Base-by-base conservation (phyloP, 2,329 filamentous ascomycete species). In the Alternaria sp. region DNA sequence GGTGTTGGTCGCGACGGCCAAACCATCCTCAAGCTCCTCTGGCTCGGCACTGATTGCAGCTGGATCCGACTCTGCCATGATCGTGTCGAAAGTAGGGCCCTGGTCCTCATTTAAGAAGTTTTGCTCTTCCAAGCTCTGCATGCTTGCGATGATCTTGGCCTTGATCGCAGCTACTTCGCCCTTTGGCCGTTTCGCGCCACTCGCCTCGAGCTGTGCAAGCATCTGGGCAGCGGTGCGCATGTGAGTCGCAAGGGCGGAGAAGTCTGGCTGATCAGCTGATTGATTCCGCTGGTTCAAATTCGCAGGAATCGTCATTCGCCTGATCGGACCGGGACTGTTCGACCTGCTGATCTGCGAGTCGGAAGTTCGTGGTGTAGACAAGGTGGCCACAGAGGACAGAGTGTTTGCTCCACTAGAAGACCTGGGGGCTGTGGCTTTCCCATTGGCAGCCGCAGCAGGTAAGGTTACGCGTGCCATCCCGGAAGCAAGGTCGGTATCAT, bases 141-240 rank as follows among this genome's bases (percentile, higher is more conserved):
- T 96, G 78, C 92, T 95, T 3, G 92, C 92, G 72, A 96, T 96
- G 67, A 96, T 96, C 80, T 93, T 93, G 44, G 91, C 89, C 70
- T 93, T 87, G 77, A 96, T 96, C 8, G 92, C 91, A 17, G 91
- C 92, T 5, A 96, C 92, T 79, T 96, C 92, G 28, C 89, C 88
- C 74, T 88, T 91, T 1, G 92, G 92, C 32, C 92, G 85, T 80
- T 95, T 96, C 26, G 91, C 90, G 67, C 90, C 90, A 21, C 91
- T 95, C 2, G 91, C 88, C 62, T 96, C 92, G 10, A 96, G 85
- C 73, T 96, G 92, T 13, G 92, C 91, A 46, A 96, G 83, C 92
- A 96, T 96, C 78, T 94, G 91, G 13, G 92, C 93, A 5, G 92
- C 92, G 5, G 92, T 93, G 19, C 92, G 88, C 92, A 96, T 96